Conservation (phyloP, 805 yeast species). For the Saccharomycopsis fibuligera region DNA sequence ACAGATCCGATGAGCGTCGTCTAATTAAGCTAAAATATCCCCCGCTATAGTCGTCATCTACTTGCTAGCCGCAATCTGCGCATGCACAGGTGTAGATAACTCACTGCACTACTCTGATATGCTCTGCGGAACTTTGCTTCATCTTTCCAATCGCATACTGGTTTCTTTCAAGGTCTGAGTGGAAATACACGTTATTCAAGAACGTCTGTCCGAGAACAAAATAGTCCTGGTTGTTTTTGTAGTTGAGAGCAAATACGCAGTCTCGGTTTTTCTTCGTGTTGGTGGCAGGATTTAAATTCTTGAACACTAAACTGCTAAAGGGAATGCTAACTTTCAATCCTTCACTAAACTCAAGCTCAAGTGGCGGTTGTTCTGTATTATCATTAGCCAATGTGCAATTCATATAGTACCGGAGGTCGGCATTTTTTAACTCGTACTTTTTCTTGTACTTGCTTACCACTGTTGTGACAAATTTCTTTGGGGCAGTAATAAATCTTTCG, state of each 20-base stretch:
- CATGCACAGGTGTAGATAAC: too few species aligned
- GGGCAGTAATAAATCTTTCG: conserved; percentile 17
- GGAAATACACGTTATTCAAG: conserved; percentile 19
- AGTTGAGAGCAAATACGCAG: conserved; percentile 18
- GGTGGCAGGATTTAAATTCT: conserved; percentile 18
- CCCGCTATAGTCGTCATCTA: too few species aligned
- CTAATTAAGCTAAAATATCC: too few species aligned
- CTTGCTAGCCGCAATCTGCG: too few species aligned
- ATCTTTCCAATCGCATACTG: conserved; percentile 13
- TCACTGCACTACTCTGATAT: too few species aligned
- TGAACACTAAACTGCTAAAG: conserved; percentile 17
- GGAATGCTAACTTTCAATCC: conserved; percentile 19
- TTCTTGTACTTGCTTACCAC: too few species aligned
- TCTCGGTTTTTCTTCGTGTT: conserved; percentile 16
- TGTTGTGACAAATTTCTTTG: conserved; percentile 7
- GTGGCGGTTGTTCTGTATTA: conserved; percentile 8
- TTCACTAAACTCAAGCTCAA: conserved; percentile 4
- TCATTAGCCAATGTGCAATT: conserved; percentile 14
- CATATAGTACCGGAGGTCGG: conserved; percentile 10
- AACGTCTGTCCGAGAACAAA: conserved; percentile 19
- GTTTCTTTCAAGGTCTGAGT: conserved; percentile 13
- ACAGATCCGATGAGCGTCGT: too few species aligned
- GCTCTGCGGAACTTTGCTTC: background rate
- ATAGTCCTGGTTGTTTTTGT: conserved; percentile 17
- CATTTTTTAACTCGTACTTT: conserved; percentile 8